Evolutionary conservation across 2,329 filamentous ascomycete genomes (phyloP).

Genomic region (Nemania sp.): DNA sequence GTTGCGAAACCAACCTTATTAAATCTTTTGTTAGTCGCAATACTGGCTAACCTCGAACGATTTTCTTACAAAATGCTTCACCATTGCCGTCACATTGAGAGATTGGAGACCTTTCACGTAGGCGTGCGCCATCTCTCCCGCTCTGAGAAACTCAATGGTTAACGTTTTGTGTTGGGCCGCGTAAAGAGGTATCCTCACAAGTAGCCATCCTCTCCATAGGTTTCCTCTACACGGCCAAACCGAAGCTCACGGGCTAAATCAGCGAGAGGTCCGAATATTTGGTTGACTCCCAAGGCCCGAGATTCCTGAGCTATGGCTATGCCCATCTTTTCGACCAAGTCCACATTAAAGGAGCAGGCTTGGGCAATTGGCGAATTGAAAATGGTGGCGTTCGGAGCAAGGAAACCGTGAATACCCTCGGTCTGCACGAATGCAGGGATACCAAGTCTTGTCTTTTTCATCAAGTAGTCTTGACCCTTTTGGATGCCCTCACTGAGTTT

Average conservation of each 20-base stretch:
- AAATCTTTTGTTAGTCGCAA: conserved; percentile 2
- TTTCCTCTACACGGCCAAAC: conserved; percentile 76
- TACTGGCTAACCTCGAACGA: conserved; percentile 5
- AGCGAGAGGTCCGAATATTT: conserved; percentile 72
- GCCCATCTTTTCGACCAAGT: conserved; percentile 68
- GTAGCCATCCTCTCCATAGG: conserved; percentile 70
- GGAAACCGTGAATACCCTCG: conserved; percentile 74
- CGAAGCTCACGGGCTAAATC: conserved; percentile 73
- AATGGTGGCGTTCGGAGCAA: conserved; percentile 74
- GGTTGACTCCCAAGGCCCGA: conserved; percentile 69
- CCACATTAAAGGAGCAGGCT: conserved; percentile 71
- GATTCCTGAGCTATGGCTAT: conserved; percentile 68
- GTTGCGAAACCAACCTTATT: conserved; percentile 63
- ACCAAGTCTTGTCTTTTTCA: conserved; percentile 68
- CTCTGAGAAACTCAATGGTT: conserved; percentile 26
- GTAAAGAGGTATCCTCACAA: conserved; percentile 45
- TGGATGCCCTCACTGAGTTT: conserved; percentile 67
- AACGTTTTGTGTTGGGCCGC: background rate
- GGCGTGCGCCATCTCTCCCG: conserved; percentile 69
- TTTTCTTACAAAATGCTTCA: conserved; percentile 69
- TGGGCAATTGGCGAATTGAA: conserved; percentile 79
- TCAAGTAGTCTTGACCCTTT: conserved; percentile 69
- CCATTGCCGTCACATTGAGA: conserved; percentile 68
- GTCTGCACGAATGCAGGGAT: conserved; percentile 76
- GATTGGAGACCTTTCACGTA: conserved; percentile 64